Conservation (phyloP, 2,329 filamentous ascomycete species). For the Neurospora sp. region DNA sequence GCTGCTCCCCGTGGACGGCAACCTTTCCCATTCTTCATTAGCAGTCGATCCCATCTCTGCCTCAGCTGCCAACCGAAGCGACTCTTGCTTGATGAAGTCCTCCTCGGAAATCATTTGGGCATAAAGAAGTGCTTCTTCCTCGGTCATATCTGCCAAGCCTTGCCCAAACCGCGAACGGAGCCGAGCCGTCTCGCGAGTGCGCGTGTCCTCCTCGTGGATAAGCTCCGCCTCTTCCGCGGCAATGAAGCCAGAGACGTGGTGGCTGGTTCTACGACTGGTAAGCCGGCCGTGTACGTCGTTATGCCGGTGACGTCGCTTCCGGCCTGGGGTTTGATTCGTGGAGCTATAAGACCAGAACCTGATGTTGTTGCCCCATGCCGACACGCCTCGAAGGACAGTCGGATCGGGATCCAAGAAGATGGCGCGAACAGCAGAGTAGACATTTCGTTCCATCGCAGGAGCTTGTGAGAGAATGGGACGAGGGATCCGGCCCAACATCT, state of each 20-base stretch:
- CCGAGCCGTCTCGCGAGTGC: slow-evolving; percentile 56
- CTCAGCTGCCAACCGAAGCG: slow-evolving; percentile 36
- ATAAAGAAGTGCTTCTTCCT: slow-evolving; percentile 55
- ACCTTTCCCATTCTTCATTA: slow-evolving; percentile 32
- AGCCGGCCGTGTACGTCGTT: slow-evolving; percentile 46
- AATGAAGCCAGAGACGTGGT: slow-evolving; percentile 71
- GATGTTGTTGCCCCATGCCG: slow-evolving; percentile 77
- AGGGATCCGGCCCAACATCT: slow-evolving; percentile 71
- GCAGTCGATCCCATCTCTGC: slow-evolving; percentile 39
- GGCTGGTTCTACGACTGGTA: slow-evolving; percentile 45
- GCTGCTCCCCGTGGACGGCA: slow-evolving; percentile 29
- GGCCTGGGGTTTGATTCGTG: slow-evolving; percentile 62
- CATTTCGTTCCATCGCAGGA: slow-evolving; percentile 54
- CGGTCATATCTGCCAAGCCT: slow-evolving; percentile 57
- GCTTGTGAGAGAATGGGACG: slow-evolving; percentile 52
- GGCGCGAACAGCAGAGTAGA: slow-evolving; percentile 72
- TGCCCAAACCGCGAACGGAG: slow-evolving; percentile 77
- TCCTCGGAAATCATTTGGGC: slow-evolving; percentile 58
- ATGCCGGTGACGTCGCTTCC: slow-evolving; percentile 69
- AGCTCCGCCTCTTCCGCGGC: slow-evolving; percentile 77
- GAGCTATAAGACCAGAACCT: slow-evolving; percentile 94
- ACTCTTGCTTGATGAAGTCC: slow-evolving; percentile 45
- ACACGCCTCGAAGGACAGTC: slow-evolving; percentile 72
- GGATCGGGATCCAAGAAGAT: slow-evolving; percentile 83
- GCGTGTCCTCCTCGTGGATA: slow-evolving; percentile 58